Conservation (phyloP, 2,329 filamentous ascomycete species). For the Epichloe glyceriae region DNA sequence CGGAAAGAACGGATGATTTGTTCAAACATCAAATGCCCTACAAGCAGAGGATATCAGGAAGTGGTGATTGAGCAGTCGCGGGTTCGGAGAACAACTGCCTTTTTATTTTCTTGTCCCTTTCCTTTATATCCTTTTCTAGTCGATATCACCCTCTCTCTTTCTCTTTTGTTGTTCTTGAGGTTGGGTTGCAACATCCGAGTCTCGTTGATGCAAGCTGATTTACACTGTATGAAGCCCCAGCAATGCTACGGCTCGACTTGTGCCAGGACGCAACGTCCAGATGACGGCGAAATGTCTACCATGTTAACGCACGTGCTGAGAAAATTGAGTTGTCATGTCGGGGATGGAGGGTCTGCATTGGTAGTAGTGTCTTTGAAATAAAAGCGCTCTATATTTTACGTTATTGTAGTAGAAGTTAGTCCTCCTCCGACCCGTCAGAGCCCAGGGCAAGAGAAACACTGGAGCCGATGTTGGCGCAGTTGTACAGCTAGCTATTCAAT, state of each 20-base stretch:
- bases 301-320: background rate
- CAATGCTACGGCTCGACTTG: background rate
- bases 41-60: background rate
- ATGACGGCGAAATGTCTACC: background rate
- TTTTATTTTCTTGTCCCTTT: background rate
- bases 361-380: background rate
- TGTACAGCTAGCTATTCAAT: slow-evolving; percentile 18
- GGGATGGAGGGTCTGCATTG: background rate
- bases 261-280: background rate
- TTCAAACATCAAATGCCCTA: background rate
- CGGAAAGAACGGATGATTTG: background rate
- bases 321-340: background rate
- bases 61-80: background rate
- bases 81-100: background rate
- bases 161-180: background rate
- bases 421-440: background rate
- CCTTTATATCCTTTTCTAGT: background rate
- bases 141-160: background rate
- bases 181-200: background rate
- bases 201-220: background rate
- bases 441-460: background rate
- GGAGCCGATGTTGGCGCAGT: slow-evolving; percentile 8
- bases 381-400: slow-evolving; percentile 1
- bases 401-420: background rate
- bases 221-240: background rate